These are phyloP conservation scores for Oldenlandia corymbosa DNA, from an alignment of 257 asterid genomes.

Conservation along the genomic window DNA sequence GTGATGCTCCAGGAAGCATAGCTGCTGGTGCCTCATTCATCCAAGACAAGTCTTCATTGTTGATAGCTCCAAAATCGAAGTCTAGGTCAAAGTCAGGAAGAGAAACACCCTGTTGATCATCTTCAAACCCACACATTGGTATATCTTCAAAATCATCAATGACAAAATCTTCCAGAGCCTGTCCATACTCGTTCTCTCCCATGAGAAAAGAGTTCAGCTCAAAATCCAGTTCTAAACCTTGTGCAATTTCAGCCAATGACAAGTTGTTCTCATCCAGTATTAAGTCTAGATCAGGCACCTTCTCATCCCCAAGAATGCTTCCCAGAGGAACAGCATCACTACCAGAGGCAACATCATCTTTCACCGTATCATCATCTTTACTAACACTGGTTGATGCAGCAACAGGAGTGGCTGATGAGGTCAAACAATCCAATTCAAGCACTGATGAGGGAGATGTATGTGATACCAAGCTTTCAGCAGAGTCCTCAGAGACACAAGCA, in stretches of 20 bases:
- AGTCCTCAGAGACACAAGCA: conserved; percentile 28
- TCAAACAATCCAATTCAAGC: conserved; percentile 38
- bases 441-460: conserved; percentile 50
- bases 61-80: conserved; percentile 50
- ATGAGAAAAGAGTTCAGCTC: conserved; percentile 39
- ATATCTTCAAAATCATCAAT: conserved; percentile 39
- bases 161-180: conserved; percentile 39
- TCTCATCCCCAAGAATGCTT: conserved; percentile 20
- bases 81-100: conserved; percentile 60
- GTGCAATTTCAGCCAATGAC: conserved; percentile 36
- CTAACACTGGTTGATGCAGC: neutral
- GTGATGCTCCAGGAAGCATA: conserved; percentile 36
- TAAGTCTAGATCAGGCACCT: conserved; percentile 11
- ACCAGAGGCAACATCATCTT: neutral
- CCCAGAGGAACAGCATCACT: neutral
- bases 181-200: conserved; percentile 29
- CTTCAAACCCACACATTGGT: conserved; percentile 39
- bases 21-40: conserved; percentile 50
- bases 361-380: conserved; percentile 1
- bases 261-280: conserved; percentile 27
- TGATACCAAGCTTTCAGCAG: conserved; percentile 47
- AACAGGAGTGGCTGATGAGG: conserved; percentile 24
- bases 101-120: conserved; percentile 18
- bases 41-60: conserved; percentile 46
- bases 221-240: conserved; percentile 45